Evolutionary conservation across 108 stramenopile species (phyloP), one percentile per base, ranked within the genome.

Genomic region (Fistulifera solaris): DNA sequence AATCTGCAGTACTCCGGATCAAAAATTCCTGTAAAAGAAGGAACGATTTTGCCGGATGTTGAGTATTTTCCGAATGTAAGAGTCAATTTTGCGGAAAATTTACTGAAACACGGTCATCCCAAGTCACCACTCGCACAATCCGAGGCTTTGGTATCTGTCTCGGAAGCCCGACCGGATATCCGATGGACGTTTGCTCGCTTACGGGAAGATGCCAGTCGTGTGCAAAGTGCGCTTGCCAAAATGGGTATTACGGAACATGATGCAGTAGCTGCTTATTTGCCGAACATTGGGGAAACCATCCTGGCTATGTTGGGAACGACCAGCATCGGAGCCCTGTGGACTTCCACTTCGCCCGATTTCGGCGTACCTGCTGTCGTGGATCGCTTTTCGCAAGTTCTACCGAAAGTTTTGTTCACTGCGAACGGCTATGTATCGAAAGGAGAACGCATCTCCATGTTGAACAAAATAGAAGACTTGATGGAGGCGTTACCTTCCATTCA

Each of bases 21-120:
- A 3, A 40, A 27, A 16, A 8, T 24, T 15, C 63, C 63, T 0
- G 57, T 47, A 6, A 45, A 59, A 17, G 68, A 58, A 57, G 63
- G 63, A 51, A 52, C 31, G 15, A 38, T 28, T 7, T 59, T 64
- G 63, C 68, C 68, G 22, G 68, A 70, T 63, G 63, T 64, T 4
- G 19, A 19, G 16, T 70, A 59, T 43, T 70, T 70, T 59, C 68
- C 68, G 15, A 56, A 63, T 41, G 17, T 55, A 13, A 24, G 44
- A 16, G 28, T 70, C 38, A 70, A 70, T 48, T 70, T 70, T 63
- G 63, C 68, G 1, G 58, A 70, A 51, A 70, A 70, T 53, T 19
- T 70, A 27, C 52, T 70, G 19, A 49, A 57, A 16, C 50, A 64
- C 27, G 61, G 52, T 11, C 35, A n/a, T 3, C 31, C 31, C 8